Percentiles rank a stretch among this genome's conserved stretches.
Evolutionary conservation across 345 rosid species (phyloP).

Genomic region (Hypericum androsaemum): DNA sequence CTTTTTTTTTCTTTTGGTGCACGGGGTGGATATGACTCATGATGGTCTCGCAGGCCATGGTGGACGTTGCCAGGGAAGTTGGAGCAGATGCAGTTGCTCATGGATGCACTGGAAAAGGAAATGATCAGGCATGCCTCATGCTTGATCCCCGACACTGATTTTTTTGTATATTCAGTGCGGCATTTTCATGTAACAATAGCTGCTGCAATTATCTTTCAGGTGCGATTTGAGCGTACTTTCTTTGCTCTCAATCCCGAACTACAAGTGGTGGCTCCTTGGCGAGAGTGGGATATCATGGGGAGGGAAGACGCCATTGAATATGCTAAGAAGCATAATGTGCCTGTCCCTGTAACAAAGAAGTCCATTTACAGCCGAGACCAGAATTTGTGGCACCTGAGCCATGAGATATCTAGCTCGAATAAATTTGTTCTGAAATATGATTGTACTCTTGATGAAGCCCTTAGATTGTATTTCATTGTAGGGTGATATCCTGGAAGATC

Average conservation of each 20-base stretch:
- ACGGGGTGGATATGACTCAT: no score
- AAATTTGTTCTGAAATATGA: no score
- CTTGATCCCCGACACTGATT: not conserved
- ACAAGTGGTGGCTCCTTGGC: constrained; percentile 93
- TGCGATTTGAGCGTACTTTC: constrained; percentile 93
- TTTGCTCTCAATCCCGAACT: constrained; percentile 85
- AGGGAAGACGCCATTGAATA: constrained; percentile 95
- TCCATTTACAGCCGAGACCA: constrained; percentile 94
- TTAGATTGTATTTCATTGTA: constrained; percentile 12
- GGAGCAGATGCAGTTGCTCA: constrained; percentile 98
- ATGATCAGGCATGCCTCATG: constrained; percentile 97
- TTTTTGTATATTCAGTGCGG: not conserved
- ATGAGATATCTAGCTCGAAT: constrained; percentile 43
- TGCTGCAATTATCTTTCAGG: constrained; percentile 30
- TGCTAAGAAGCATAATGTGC: constrained; percentile 87
- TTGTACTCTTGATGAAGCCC: no score
- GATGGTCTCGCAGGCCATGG: constrained; percentile 67
- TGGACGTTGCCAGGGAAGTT: constrained; percentile 90
- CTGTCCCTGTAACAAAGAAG: constrained; percentile 89
- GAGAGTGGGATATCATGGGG: constrained; percentile 93
- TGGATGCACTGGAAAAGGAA: constrained; percentile 99
- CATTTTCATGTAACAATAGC: constrained; percentile 5
- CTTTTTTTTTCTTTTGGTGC: no score
- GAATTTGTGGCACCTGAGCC: constrained; percentile 94
- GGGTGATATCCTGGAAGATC: constrained; percentile 96